Conservation (phyloP, 176 grass and related monocot genomes). For the Puya raimondii region DNA sequence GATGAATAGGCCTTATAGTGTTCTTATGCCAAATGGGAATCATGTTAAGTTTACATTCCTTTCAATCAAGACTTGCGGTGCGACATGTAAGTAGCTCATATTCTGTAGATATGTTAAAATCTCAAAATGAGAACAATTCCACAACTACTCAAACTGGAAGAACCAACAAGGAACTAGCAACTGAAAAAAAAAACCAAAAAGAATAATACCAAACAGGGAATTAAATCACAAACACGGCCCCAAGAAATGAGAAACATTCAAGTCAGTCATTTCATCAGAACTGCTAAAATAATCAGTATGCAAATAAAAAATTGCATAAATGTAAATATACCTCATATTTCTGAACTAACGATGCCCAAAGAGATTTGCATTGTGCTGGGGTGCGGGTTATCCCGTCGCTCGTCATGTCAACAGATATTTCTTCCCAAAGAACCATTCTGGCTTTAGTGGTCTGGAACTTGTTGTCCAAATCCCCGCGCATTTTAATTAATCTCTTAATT, state of each 20-base stretch:
- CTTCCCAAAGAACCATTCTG: conserved; percentile 93
- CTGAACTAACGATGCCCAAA: conserved; percentile 91
- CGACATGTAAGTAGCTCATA: too few species aligned
- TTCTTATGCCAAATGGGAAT: too few species aligned
- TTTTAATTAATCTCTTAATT: conserved; percentile 66
- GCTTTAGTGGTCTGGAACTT: conserved; percentile 78
- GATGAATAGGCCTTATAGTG: too few species aligned
- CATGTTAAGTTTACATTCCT: too few species aligned
- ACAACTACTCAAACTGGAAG: too few species aligned
- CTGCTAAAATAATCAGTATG: neutral
- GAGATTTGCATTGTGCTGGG: conserved; percentile 83
- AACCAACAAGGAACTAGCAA: too few species aligned
- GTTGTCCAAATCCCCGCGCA: conserved; percentile 61
- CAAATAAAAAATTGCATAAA: conserved; percentile 4
- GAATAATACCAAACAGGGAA: too few species aligned
- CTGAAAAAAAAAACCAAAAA: too few species aligned
- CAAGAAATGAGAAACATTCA: neutral
- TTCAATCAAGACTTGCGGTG: too few species aligned
- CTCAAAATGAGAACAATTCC: too few species aligned
- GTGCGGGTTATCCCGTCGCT: conserved; percentile 55
- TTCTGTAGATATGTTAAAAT: too few species aligned
- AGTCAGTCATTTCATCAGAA: neutral
- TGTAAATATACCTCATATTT: conserved; percentile 71
- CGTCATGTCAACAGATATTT: conserved; percentile 64
- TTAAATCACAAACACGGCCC: too few species aligned